phyloP scores from a whole-genome alignment of 257 asterid species.

The Oldenlandia corymbosa region DNA sequence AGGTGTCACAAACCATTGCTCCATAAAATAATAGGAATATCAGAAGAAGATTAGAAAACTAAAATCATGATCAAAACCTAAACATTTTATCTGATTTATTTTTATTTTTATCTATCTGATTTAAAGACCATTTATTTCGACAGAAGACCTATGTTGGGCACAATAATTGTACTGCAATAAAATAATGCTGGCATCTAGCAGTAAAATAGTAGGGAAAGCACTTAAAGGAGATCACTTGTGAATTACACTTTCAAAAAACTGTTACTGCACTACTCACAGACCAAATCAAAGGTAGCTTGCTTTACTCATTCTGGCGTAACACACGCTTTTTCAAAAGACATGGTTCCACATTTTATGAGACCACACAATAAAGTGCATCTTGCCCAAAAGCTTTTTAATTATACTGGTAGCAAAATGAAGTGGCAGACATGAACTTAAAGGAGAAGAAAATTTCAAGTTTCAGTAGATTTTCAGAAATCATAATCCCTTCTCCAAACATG shows the following conservation, averaged over 20 bases:
- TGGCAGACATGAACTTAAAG: too few relatives aligned
- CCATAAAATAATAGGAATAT: neutral
- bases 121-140: neutral
- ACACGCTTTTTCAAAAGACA: neutral
- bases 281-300: neutral
- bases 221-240: neutral
- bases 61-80: neutral
- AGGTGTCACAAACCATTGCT: neutral
- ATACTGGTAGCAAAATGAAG: too few relatives aligned
- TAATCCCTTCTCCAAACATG: neutral
- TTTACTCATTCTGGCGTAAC: slow-evolving; percentile 4
- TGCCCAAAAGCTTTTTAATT: neutral
- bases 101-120: too few relatives aligned
- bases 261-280: neutral
- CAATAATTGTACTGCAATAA: neutral
- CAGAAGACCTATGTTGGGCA: slow-evolving; percentile 1
- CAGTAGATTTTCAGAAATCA: neutral
- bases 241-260: neutral
- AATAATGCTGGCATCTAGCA: neutral
- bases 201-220: neutral
- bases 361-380: neutral
- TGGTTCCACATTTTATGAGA: slow-evolving; percentile 1
- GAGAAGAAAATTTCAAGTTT: slow-evolving; percentile 2
- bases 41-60: neutral
- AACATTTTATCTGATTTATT: neutral